A percentile compares a stretch with the other conserved stretches of the same genome.
Evolutionary conservation across 2,329 filamentous ascomycete species (phyloP).

Genomic region (Curvularia spicifera): DNA sequence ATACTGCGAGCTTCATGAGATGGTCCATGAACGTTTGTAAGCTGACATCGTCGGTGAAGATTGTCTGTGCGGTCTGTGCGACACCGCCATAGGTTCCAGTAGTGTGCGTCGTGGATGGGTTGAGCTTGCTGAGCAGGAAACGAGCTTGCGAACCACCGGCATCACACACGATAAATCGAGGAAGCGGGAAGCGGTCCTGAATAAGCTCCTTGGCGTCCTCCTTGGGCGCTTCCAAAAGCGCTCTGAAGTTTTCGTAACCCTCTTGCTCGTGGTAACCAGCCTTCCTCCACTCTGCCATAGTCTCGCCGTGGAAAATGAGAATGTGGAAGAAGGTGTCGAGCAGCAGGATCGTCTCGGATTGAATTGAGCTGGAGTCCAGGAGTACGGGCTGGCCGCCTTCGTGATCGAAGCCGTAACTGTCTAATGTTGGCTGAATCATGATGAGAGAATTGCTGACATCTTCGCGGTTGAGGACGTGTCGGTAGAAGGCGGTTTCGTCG

Average conservation of each 20-base stretch:
- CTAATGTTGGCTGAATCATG: slow-evolving; percentile 98
- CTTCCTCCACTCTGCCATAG: slow-evolving; percentile 96
- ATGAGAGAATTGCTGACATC: slow-evolving; percentile 95
- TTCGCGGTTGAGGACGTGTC: slow-evolving; percentile 95
- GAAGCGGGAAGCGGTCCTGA: slow-evolving; percentile 95
- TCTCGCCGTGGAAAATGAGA: slow-evolving; percentile 98
- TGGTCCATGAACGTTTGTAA: slow-evolving; percentile 99
- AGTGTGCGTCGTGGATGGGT: slow-evolving; percentile 96
- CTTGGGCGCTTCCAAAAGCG: slow-evolving; percentile 88
- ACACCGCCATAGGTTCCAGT: slow-evolving; percentile 90
- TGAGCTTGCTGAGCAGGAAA: slow-evolving; percentile 95
- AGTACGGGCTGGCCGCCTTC: slow-evolving; percentile 93
- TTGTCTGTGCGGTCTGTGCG: slow-evolving; percentile 90
- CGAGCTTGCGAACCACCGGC: slow-evolving; percentile 97
- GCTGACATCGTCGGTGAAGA: slow-evolving; percentile 98
- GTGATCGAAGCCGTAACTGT: slow-evolving; percentile 96
- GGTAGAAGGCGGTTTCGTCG: slow-evolving; percentile 98
- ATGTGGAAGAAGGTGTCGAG: slow-evolving; percentile 99
- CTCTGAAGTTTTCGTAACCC: slow-evolving; percentile 94
- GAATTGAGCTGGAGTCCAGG: slow-evolving; percentile 94
- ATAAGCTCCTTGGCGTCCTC: slow-evolving; percentile 98
- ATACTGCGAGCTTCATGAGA: slow-evolving; percentile 79
- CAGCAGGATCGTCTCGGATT: slow-evolving; percentile 89
- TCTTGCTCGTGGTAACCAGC: slow-evolving; percentile 98
- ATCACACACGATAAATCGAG: slow-evolving; percentile 97